phyloP scores from a whole-genome alignment of 164 flowering plant genomes.

The Liriodendron chinense region DNA sequence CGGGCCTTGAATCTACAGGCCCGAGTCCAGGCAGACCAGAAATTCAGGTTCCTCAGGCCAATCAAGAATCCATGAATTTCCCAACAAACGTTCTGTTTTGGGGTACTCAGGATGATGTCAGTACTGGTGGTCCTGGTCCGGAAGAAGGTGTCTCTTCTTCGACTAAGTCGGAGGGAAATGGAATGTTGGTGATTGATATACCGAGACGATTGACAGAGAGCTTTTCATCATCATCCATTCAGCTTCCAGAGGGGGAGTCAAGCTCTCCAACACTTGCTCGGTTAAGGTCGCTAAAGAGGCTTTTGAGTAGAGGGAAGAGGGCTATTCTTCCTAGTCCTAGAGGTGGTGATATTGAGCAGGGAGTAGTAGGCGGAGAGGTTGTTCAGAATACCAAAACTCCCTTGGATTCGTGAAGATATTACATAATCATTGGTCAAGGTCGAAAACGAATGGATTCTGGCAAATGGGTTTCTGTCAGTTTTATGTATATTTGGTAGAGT shows the following conservation, averaged over 20 bases:
- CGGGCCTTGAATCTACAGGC: background rate
- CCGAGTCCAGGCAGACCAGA: background rate
- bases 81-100: constrained; percentile 16
- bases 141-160: constrained; percentile 7
- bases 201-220: constrained; percentile 4
- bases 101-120: constrained; percentile 13
- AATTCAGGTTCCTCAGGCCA: background rate
- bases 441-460: background rate
- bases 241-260: constrained; percentile 20
- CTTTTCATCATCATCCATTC: constrained; percentile 18
- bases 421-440: too few species aligned
- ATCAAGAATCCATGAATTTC: background rate
- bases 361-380: background rate
- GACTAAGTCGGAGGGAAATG: background rate
- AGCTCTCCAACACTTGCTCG: constrained; percentile 7
- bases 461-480: background rate
- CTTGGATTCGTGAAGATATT: constrained; percentile 2
- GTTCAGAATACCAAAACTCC: background rate
- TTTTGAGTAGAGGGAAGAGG: constrained; percentile 18
- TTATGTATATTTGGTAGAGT: background rate
- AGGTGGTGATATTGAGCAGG: constrained; percentile 19
- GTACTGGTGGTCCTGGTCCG: background rate
- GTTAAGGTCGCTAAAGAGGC: constrained; percentile 15
- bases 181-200: constrained; percentile 12
- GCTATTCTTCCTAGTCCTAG: constrained; percentile 13